A percentile compares a stretch with the other conserved stretches of the same genome.
Conservation (phyloP, 164 flowering plant species). For the Tetrastigma voinierianum region DNA sequence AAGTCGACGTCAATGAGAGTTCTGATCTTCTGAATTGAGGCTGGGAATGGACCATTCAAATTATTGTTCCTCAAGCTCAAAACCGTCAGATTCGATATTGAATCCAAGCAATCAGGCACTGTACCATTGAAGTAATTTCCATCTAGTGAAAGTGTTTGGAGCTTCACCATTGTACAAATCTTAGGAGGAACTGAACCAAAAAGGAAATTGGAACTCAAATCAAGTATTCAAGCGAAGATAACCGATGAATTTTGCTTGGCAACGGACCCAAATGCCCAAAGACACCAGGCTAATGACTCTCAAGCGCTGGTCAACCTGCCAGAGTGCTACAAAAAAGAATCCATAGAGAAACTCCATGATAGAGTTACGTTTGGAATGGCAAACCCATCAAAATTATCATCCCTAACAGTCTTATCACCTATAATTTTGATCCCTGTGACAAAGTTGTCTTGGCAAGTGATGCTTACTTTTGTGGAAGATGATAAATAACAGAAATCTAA, state of each 20-base stretch:
- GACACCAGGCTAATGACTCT: constrained; percentile 63
- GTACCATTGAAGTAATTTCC: constrained; percentile 72
- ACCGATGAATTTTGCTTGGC: constrained; percentile 63
- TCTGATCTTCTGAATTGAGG: constrained; percentile 36
- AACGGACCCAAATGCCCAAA: constrained; percentile 82
- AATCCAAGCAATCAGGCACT: constrained; percentile 63
- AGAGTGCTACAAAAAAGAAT: constrained; percentile 69
- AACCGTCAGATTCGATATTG: constrained; percentile 44
- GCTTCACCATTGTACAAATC: constrained; percentile 55
- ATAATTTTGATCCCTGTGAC: constrained; percentile 61
- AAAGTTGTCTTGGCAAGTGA: constrained; percentile 54
- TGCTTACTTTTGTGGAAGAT: constrained; percentile 42
- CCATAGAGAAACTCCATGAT: constrained; percentile 64
- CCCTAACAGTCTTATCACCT: constrained; percentile 44
- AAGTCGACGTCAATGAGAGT: constrained; percentile 51
- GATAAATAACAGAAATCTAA: constrained; percentile 55
- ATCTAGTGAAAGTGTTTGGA: constrained; percentile 53
- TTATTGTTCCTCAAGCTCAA: constrained; percentile 67
- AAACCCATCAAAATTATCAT: constrained; percentile 44
- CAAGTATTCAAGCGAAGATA: constrained; percentile 52
- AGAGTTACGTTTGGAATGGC: constrained; percentile 52
- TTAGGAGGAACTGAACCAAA: constrained; percentile 70
- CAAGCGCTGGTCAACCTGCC: constrained; percentile 60
- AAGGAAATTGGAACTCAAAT: constrained; percentile 69
- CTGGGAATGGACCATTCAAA: constrained; percentile 48